Evolutionary conservation across 257 asterid species (phyloP).

Genomic region (Capsicum chinense): DNA sequence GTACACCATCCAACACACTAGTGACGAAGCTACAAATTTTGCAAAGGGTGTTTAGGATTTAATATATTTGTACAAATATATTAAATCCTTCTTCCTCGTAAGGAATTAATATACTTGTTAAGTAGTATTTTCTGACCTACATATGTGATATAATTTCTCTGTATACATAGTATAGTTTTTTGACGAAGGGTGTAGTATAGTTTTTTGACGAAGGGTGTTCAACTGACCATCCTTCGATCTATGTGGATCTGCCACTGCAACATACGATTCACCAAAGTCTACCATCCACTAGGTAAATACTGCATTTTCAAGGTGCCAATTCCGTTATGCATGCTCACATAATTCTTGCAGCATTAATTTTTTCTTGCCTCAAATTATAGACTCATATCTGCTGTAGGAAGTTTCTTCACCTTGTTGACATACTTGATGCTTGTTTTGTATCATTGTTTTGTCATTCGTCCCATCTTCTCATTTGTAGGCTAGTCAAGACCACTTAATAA

Average conservation of each 20-base stretch:
- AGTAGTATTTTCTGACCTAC: neutral
- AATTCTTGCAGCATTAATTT: neutral
- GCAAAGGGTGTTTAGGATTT: neutral
- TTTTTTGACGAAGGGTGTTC: neutral
- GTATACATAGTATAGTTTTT: neutral
- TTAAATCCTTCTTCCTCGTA: no score
- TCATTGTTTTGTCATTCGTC: constrained; percentile 30
- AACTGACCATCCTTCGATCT: neutral
- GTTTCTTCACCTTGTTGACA: constrained; percentile 13
- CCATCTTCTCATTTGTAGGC: constrained; percentile 60
- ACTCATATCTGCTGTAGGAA: constrained; percentile 16
- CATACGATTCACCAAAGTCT: neutral
- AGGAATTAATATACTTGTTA: neutral
- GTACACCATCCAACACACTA: neutral
- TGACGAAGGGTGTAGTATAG: neutral
- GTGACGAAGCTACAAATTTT: neutral
- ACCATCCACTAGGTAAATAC: neutral
- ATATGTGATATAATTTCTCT: neutral
- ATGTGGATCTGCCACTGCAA: constrained; percentile 13
- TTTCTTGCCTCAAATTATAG: neutral
- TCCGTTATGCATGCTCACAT: neutral
- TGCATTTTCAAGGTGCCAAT: constrained; percentile 6
- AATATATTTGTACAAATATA: neutral
- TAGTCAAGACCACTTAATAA: constrained; percentile 79
- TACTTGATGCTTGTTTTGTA: constrained; percentile 36